These are phyloP conservation scores for Malassezia japonica DNA, from an alignment of 1,284 basidiomycete genomes.

Conservation along the genomic window DNA sequence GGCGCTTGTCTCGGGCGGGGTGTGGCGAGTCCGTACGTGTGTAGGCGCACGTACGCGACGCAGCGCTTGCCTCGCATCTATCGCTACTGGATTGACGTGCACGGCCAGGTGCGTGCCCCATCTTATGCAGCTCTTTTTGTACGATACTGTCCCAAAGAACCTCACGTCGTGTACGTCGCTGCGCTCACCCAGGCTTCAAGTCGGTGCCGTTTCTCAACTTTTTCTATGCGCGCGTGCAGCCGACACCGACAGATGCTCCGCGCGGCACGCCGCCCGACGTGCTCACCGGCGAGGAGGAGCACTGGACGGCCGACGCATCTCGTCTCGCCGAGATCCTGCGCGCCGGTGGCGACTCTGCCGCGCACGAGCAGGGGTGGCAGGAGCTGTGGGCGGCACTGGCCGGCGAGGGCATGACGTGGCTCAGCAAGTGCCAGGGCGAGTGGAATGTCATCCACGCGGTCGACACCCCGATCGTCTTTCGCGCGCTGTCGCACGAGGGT, in stretches of 20 bases:
- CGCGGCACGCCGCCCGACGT: too few species aligned
- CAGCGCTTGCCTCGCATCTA: constrained; percentile 28
- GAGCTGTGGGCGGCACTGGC: constrained; percentile 15
- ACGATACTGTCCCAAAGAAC: constrained; percentile 42
- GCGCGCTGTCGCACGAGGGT: constrained; percentile 21
- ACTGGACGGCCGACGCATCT: constrained; percentile 18
- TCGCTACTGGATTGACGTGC: constrained; percentile 42
- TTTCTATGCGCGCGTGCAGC: constrained; percentile 13
- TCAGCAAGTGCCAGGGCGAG: constrained; percentile 42
- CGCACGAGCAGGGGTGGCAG: constrained; percentile 7
- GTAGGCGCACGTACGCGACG: too few species aligned
- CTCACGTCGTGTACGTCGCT: constrained; percentile 40
- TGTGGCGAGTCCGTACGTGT: too few species aligned
- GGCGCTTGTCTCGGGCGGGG: too few species aligned
- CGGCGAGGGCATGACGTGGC: constrained; percentile 33
- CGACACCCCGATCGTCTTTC: constrained; percentile 46
- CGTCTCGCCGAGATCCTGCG: constrained; percentile 15
- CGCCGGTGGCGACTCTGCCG: constrained; percentile 14
- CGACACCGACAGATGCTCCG: not conserved
- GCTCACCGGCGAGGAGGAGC: not conserved
- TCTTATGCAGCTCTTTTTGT: constrained; percentile 36
- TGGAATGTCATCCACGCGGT: constrained; percentile 39
- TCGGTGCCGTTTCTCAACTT: constrained; percentile 16
- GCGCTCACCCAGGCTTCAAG: constrained; percentile 19
- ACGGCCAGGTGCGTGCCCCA: constrained; percentile 28